Evolutionary conservation across 805 yeast genomes (phyloP).

Genomic region (Candida boleticola): DNA sequence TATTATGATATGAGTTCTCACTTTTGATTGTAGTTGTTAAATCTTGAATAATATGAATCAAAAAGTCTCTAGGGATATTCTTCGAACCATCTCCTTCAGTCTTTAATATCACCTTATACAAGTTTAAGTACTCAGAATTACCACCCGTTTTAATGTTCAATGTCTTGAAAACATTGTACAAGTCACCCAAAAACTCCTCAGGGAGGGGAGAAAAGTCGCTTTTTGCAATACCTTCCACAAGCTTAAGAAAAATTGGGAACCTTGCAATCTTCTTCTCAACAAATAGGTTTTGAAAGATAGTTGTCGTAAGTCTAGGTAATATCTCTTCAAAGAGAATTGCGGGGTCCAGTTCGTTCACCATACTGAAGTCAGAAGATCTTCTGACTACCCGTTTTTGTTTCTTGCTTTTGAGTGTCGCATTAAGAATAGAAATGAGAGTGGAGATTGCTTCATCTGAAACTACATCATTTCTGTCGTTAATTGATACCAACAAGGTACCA

Average conservation of each 20-base stretch:
- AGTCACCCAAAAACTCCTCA: conserved; percentile 14
- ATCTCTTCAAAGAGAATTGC: conserved; percentile 19
- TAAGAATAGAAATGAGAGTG: conserved; percentile 42
- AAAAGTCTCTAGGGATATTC: conserved; percentile 15
- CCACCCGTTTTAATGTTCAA: conserved; percentile 20
- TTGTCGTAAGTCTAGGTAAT: conserved; percentile 19
- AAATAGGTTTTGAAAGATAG: conserved; percentile 24
- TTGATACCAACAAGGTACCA: conserved; percentile 11
- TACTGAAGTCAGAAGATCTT: conserved; percentile 38
- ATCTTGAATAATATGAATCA: conserved; percentile 23
- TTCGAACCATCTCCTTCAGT: conserved; percentile 11
- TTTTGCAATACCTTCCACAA: conserved; percentile 25
- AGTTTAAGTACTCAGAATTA: conserved; percentile 24
- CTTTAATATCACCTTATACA: conserved; percentile 24
- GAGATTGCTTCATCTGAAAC: conserved; percentile 52
- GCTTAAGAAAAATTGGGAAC: conserved; percentile 21
- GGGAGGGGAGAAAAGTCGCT: conserved; percentile 10
- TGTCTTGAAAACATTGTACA: conserved; percentile 15
- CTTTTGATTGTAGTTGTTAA: conserved; percentile 20
- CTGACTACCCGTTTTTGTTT: conserved; percentile 3
- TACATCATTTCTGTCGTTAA: conserved; percentile 45
- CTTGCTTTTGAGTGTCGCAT: conserved; percentile 14
- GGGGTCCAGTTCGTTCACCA: conserved; percentile 14
- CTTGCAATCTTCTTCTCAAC: conserved; percentile 16
- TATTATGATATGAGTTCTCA: conserved; percentile 24